A percentile compares a stretch with the other conserved stretches of the same genome.
Conservation (phyloP, 1,284 basidiomycete species). For the Sutorius eximius region DNA sequence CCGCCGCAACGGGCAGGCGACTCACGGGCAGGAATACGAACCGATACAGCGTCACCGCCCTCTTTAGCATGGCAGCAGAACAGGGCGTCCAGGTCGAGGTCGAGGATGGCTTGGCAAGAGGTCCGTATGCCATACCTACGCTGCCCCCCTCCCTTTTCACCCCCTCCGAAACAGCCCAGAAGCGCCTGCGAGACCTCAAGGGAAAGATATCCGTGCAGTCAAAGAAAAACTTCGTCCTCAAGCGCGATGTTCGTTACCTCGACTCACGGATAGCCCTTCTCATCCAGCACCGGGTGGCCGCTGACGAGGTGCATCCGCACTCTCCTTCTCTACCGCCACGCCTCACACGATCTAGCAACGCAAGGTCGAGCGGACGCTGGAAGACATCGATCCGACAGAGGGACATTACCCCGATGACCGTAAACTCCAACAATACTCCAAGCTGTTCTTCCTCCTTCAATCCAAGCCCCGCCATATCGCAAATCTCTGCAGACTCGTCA, state of each 20-base stretch:
- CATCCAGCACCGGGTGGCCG: conserved; percentile 97
- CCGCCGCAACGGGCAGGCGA: conserved; percentile 64
- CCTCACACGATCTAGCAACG: conserved; percentile 62
- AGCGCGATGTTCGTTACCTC: conserved; percentile 96
- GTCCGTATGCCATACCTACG: conserved; percentile 46
- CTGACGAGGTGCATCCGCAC: conserved; percentile 75
- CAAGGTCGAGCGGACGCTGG: conserved; percentile 90
- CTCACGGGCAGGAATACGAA: conserved; percentile 92
- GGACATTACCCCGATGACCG: conserved; percentile 92
- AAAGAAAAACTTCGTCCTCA: conserved; percentile 99
- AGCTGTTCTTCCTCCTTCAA: conserved; percentile 97
- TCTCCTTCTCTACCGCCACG: not conserved
- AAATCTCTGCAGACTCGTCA: conserved; percentile 94
- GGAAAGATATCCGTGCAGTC: conserved; percentile 95
- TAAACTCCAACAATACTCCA: conserved; percentile 93
- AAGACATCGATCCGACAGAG: conserved; percentile 90
- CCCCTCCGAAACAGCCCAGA: conserved; percentile 72
- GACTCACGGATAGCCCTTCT: conserved; percentile 96
- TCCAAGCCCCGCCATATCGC: conserved; percentile 97
- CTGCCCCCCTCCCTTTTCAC: not conserved
- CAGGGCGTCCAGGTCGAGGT: conserved; percentile 99
- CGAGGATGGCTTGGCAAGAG: conserved; percentile 94
- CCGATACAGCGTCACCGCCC: conserved; percentile 92
- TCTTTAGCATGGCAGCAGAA: conserved; percentile 98
- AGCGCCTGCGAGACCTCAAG: conserved; percentile 93